Evolutionary conservation across 148 eudicot genomes (phyloP), one percentile per base, ranked within the genome.

Genomic region (Persicaria maculosa): DNA sequence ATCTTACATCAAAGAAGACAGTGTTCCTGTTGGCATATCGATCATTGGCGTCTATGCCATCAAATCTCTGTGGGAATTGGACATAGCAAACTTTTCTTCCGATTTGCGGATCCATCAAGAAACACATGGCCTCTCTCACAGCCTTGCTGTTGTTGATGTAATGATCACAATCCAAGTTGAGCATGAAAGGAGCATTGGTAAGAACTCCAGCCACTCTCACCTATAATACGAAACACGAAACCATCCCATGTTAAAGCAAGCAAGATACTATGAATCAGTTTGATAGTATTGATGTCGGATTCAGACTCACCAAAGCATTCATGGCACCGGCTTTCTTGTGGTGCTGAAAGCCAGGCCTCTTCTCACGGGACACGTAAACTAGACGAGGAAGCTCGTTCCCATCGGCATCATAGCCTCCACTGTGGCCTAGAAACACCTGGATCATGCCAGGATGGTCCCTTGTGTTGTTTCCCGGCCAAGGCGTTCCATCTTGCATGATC

Each of bases 401-500:
- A 79, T 94, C 98, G 6, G 76, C 85, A 83, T 94, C 98, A 67
- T 77, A 82, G 74, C 98, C 98, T 75, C 98, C 98, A 80, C 90
- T 94, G 36, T 90, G 98, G 4, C 98, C 98, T 44, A 94, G 50
- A 85, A 94, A 94, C 7, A 94, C 98, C 85, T 94, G 98, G 81
- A 94, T 94, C 97, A 94, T 91, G 68, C 98, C 97, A 6, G 98
- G 98, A 77, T 94, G 98, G 87, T 94, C 98, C 81, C 77, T 91
- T 16, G 98, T 94, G 59, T 94, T 94, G 80, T 93, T 93, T 74
- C 98, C 98, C 5, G 98, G 98, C 98, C 98, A 93, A 58, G 98
- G 98, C 59, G 98, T 94, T 54, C 98, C 98, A 74, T 94, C 98
- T 83, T 94, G 93, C 98, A 94, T 94, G 79, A 94, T 94, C 98